Conservation (phyloP, 306 rosid species). For the Crataegus laevigata region DNA sequence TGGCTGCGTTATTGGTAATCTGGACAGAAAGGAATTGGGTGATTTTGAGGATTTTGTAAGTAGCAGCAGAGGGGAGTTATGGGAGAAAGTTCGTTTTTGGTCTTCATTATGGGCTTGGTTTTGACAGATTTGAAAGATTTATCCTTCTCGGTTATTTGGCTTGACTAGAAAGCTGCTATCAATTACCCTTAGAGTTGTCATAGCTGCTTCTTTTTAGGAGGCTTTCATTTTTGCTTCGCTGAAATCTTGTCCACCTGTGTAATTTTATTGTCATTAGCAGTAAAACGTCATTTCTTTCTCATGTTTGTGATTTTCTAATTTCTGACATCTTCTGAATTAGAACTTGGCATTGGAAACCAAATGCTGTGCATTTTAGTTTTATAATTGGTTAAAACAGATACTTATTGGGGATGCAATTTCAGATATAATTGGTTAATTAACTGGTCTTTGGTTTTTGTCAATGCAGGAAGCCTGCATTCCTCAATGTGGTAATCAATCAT, state of each 20-base stretch:
- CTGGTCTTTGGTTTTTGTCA: slow-evolving; percentile 13
- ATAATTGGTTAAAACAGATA: not conserved
- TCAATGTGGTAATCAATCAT: slow-evolving; percentile 20
- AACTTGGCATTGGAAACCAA: not conserved
- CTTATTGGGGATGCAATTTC: not conserved
- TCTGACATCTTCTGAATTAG: not conserved
- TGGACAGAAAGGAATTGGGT: too few species aligned
- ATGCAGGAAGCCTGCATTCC: slow-evolving; percentile 25
- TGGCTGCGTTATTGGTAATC: too few species aligned
- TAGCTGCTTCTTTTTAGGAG: not conserved
- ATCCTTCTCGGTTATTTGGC: too few species aligned
- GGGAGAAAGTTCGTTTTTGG: too few species aligned
- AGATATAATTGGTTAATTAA: not conserved
- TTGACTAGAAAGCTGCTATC: too few species aligned
- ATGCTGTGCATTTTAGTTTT: not conserved
- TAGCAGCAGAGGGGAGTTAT: too few species aligned
- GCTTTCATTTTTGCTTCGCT: not conserved
- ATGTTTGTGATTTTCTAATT: not conserved
- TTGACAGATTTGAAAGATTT: too few species aligned
- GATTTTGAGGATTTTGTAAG: too few species aligned
- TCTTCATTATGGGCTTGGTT: too few species aligned
- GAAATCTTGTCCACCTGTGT: not conserved
- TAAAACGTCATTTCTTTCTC: not conserved
- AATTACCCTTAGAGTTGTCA: not conserved
- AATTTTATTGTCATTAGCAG: not conserved